Evolutionary conservation across 164 flowering plant genomes (phyloP).

Genomic region (Stephania cephalantha): DNA sequence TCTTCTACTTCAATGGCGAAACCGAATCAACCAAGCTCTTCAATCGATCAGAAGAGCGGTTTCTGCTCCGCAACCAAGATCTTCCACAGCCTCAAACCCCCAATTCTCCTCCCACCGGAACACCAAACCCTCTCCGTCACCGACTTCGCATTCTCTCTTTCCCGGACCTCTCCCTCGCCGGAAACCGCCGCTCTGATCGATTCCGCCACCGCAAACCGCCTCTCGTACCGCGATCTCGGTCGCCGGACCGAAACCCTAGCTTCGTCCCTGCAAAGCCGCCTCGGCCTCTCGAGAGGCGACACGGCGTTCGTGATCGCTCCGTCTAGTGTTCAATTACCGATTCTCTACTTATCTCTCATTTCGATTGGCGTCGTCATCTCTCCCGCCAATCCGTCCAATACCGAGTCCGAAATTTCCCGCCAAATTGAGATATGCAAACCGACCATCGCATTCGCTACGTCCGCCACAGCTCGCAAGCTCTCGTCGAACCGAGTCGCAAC

Average conservation of each 20-base stretch:
- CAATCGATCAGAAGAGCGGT: slow-evolving; percentile 26
- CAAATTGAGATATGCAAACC: slow-evolving; percentile 43
- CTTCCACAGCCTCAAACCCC: slow-evolving; percentile 50
- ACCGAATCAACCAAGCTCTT: background rate
- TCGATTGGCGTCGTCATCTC: slow-evolving; percentile 55
- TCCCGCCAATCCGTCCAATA: slow-evolving; percentile 54
- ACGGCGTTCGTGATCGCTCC: slow-evolving; percentile 49
- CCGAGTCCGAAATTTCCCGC: slow-evolving; percentile 45
- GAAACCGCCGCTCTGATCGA: slow-evolving; percentile 31
- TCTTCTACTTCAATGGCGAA: background rate
- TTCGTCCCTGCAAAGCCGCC: slow-evolving; percentile 15
- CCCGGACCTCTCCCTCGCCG: slow-evolving; percentile 14
- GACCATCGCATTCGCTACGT: slow-evolving; percentile 47
- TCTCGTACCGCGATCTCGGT: slow-evolving; percentile 35
- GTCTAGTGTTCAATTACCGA: slow-evolving; percentile 34
- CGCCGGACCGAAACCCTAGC: slow-evolving; percentile 28
- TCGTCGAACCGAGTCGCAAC: slow-evolving; percentile 20
- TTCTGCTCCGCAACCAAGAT: slow-evolving; percentile 35
- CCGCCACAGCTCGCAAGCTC: slow-evolving; percentile 25
- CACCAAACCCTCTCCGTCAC: slow-evolving; percentile 35
- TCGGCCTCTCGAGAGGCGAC: slow-evolving; percentile 33
- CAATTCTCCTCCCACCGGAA: slow-evolving; percentile 32
- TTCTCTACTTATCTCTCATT: slow-evolving; percentile 54
- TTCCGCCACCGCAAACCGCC: slow-evolving; percentile 27
- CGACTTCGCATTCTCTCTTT: slow-evolving; percentile 34